Conservation (phyloP, 768 basidiomycete genomes). For the Tulasnella sp. region DNA sequence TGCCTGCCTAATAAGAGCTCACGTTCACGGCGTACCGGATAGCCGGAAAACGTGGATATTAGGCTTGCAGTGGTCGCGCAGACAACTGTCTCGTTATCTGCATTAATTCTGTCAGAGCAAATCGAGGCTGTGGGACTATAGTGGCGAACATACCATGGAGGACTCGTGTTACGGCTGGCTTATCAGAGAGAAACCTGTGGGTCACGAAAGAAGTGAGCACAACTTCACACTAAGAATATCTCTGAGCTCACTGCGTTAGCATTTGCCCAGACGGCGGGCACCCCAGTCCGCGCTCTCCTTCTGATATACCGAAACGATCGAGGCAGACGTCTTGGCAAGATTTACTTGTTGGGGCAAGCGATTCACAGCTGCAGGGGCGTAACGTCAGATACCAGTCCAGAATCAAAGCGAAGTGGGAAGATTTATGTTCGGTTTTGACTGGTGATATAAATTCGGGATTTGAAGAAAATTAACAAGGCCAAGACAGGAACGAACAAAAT, state of each 20-base stretch:
- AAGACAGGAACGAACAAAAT: no score
- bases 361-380: background rate
- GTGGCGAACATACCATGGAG: conserved; percentile 1
- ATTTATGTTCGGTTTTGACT: background rate
- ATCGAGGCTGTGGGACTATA: background rate
- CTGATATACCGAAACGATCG: background rate
- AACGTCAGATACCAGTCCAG: background rate
- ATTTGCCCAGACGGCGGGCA: background rate
- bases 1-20: conserved; percentile 7
- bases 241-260: background rate
- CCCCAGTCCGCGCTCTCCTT: background rate
- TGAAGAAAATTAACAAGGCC: no score
- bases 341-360: background rate
- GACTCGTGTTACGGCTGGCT: conserved; percentile 1
- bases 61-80: conserved; percentile 87
- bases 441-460: background rate
- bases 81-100: conserved; percentile 79
- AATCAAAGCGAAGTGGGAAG: background rate
- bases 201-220: background rate
- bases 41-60: conserved; percentile 85
- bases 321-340: background rate
- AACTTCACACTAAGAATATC: background rate
- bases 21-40: conserved; percentile 44
- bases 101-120: background rate
- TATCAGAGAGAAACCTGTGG: conserved; percentile 9